A percentile compares a stretch with the other conserved stretches of the same genome.
These are phyloP conservation scores for Starmera dryadoides DNA, from an alignment of 805 yeast species.

Conservation along the genomic window DNA sequence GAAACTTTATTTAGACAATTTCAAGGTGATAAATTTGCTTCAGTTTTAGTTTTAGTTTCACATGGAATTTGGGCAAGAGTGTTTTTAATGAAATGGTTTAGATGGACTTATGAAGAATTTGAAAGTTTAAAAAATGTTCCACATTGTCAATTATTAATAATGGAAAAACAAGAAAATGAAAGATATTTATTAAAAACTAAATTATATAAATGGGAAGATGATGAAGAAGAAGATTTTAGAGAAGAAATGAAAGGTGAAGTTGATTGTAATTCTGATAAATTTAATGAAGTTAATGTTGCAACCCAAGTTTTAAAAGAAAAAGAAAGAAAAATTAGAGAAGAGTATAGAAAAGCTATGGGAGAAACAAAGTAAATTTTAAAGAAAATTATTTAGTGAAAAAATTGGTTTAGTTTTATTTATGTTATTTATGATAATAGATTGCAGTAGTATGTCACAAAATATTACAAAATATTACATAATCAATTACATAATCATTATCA, in stretches of 20 bases:
- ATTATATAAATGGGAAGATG: conserved; percentile 64
- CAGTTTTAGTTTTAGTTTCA: conserved; percentile 75
- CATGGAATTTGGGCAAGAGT: conserved; percentile 96
- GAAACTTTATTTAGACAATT: conserved; percentile 83
- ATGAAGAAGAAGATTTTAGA: conserved; percentile 20
- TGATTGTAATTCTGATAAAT: conserved; percentile 17
- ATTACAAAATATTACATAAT: too few relatives aligned
- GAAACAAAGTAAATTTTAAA: too few relatives aligned
- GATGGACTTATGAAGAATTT: conserved; percentile 88
- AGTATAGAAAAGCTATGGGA: conserved; percentile 22
- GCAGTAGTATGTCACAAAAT: too few relatives aligned
- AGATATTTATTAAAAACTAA: conserved; percentile 54
- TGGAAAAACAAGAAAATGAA: conserved; percentile 51
- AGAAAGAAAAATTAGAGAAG: conserved; percentile 33
- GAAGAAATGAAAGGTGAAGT: conserved; percentile 17
- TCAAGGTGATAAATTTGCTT: conserved; percentile 62
- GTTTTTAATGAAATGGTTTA: conserved; percentile 87
- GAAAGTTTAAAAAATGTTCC: conserved; percentile 78
- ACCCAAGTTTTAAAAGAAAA: conserved; percentile 30
- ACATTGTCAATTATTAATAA: conserved; percentile 74
- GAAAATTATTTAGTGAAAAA: too few relatives aligned
- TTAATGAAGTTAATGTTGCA: conserved; percentile 20
- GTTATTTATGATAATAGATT: too few relatives aligned
- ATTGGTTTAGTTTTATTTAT: too few relatives aligned
- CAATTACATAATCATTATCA: too few relatives aligned